Base-by-base conservation (phyloP, 768 basidiomycete genomes). In the Russula olivacea region DNA sequence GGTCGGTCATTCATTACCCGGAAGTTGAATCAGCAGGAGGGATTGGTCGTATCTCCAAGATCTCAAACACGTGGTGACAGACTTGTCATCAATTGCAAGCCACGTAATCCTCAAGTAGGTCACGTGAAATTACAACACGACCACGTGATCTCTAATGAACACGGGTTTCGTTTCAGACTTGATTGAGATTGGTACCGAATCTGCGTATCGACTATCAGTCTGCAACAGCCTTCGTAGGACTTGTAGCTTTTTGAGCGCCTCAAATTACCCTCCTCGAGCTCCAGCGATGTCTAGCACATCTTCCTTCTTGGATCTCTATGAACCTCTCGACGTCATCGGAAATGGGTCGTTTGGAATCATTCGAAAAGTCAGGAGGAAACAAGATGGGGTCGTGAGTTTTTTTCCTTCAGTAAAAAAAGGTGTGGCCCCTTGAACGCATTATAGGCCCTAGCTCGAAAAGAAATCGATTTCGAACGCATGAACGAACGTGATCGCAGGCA, bases 281-380 rank as follows among this genome's bases (percentile, higher is more conserved):
- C 61, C 11, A 9, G 28, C 55, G 14, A 62, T 63, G 50, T 65
- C 67, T 59, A 45, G 57, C 48, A 70, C 74, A 68, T 67, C 74
- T 36, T 68, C 72, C 15, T 70, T 85, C 68, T 78, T 95, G 23
- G 89, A 90, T 68, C 81, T 82, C 54, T 98, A 96, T 70, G 92
- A 93, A 65, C 79, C 91, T 8, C 80, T 94, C 52, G 93, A 95
- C 67, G 81, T 97, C 61, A 96, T 99, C 52, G 97, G 97, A 4
- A 98, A 95, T 69, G 97, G 97, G 30, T 91, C 91, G 5, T 99
- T 99, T 78, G 97, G 97, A 1, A 91, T 98, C 64, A 99, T 99
- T 67, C 86, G 93, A 63, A 98, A 98, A 78, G 95, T 98, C 14
- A 80, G 85, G 65, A 78, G 93, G 69, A 91, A 91, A 73, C 75